Conservation (phyloP, 805 yeast species). For the Nakazawaea wickerhamii region DNA sequence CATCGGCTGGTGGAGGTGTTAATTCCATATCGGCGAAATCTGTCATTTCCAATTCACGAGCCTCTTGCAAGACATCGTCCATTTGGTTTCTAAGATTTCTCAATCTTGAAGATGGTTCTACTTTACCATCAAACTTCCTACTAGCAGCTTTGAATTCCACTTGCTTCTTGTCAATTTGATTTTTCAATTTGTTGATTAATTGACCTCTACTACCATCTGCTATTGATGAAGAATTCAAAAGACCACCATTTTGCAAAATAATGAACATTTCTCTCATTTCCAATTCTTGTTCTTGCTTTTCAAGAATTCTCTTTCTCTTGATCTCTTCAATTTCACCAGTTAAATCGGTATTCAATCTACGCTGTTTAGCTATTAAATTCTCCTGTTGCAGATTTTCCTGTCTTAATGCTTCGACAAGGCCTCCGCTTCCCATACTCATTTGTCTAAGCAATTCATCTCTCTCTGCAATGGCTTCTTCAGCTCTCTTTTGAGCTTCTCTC, state of each 20-base stretch:
- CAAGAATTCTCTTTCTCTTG: constrained; percentile 52
- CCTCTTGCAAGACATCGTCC: constrained; percentile 81
- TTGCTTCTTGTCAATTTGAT: constrained; percentile 40
- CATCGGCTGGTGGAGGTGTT: constrained; percentile 7
- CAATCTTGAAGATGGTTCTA: constrained; percentile 74
- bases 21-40: constrained; percentile 56
- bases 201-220: constrained; percentile 18
- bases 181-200: constrained; percentile 36
- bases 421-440: constrained; percentile 63
- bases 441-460: constrained; percentile 24
- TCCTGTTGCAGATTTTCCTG: constrained; percentile 62
- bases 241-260: constrained; percentile 41
- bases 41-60: constrained; percentile 79
- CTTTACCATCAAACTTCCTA: constrained; percentile 36
- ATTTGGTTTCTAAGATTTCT: constrained; percentile 73
- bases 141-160: constrained; percentile 29
- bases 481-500: constrained; percentile 32
- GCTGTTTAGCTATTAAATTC: constrained; percentile 48
- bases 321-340: constrained; percentile 58
- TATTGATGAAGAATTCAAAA: constrained; percentile 25
- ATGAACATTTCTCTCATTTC: constrained; percentile 72
- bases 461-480: constrained; percentile 40
- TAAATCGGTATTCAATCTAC: constrained; percentile 57
- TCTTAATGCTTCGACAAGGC: constrained; percentile 54
- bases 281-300: constrained; percentile 69